Conservation (phyloP, 345 rosid genomes). For the Moricandia arvensis region DNA sequence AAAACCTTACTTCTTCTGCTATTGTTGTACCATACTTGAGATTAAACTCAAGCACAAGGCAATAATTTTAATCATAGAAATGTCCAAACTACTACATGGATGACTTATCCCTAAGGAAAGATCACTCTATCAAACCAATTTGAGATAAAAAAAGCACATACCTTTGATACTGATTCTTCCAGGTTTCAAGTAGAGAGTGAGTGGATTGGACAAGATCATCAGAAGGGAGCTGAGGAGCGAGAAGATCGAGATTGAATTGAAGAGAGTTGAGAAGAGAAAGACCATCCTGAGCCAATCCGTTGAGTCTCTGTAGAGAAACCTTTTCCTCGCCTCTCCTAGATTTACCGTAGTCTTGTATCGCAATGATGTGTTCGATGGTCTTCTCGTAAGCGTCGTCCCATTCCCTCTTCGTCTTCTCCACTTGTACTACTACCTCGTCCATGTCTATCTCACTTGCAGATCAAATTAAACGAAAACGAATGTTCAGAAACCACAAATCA, state of each 20-base stretch:
- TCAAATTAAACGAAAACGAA: no score
- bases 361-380: conserved; percentile 53
- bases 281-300: conserved; percentile 69
- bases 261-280: conserved; percentile 73
- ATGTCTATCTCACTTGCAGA: conserved; percentile 24
- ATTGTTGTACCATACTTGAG: neutral
- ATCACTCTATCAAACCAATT: neutral
- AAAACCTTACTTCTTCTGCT: neutral
- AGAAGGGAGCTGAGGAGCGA: conserved; percentile 77
- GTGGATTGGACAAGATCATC: conserved; percentile 57
- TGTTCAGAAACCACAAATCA: no score
- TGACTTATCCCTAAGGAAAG: neutral
- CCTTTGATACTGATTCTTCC: conserved; percentile 65
- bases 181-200: conserved; percentile 58
- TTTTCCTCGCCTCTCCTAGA: conserved; percentile 44
- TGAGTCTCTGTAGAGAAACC: conserved; percentile 72
- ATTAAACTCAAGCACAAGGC: neutral
- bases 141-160: conserved; percentile 11
- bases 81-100: neutral
- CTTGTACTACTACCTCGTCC: conserved; percentile 82
- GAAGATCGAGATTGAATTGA: conserved; percentile 78
- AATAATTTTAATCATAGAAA: neutral
- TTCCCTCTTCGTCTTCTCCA: conserved; percentile 83
- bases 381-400: conserved; percentile 67
- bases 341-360: conserved; percentile 66